Evolutionary conservation across 1,139 yeast genomes (phyloP).

Genomic region (Suhomyces coccinellae): DNA sequence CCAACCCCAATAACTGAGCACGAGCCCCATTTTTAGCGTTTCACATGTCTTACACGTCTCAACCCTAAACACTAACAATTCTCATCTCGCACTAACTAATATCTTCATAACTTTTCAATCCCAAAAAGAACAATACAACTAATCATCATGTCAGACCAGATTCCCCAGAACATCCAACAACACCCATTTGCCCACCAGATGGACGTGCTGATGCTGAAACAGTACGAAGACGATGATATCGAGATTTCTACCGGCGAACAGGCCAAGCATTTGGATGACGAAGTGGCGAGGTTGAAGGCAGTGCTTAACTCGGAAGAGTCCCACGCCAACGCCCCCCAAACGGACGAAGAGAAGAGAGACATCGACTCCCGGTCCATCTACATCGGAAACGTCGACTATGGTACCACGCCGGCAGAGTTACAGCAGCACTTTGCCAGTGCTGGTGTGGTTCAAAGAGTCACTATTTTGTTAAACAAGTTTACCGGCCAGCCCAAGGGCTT

Average conservation of each 20-base stretch:
- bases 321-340: slow-evolving; percentile 17
- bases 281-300: slow-evolving; percentile 20
- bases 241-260: slow-evolving; percentile 8
- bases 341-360: slow-evolving; percentile 41
- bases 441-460: slow-evolving; percentile 82
- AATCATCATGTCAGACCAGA: slow-evolving; percentile 13
- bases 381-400: slow-evolving; percentile 86
- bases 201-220: slow-evolving; percentile 7
- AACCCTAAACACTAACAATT: background rate
- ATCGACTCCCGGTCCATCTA: slow-evolving; percentile 77
- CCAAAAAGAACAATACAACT: too few relatives aligned
- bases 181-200: slow-evolving; percentile 7
- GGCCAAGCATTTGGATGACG: slow-evolving; percentile 18
- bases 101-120: background rate
- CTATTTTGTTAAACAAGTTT: slow-evolving; percentile 68
- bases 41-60: too few relatives aligned
- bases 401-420: slow-evolving; percentile 75
- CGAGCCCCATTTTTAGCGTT: too few relatives aligned
- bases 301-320: slow-evolving; percentile 17
- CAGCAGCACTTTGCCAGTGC: slow-evolving; percentile 74
- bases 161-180: slow-evolving; percentile 19
- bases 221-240: slow-evolving; percentile 8
- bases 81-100: slow-evolving; percentile 2
- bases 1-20: too few relatives aligned
- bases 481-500: slow-evolving; percentile 85